A percentile compares a stretch with the other conserved stretches of the same genome.
These are phyloP conservation scores for Rhodofomes roseus DNA, from an alignment of 1,284 basidiomycete genomes.

Conservation along the genomic window DNA sequence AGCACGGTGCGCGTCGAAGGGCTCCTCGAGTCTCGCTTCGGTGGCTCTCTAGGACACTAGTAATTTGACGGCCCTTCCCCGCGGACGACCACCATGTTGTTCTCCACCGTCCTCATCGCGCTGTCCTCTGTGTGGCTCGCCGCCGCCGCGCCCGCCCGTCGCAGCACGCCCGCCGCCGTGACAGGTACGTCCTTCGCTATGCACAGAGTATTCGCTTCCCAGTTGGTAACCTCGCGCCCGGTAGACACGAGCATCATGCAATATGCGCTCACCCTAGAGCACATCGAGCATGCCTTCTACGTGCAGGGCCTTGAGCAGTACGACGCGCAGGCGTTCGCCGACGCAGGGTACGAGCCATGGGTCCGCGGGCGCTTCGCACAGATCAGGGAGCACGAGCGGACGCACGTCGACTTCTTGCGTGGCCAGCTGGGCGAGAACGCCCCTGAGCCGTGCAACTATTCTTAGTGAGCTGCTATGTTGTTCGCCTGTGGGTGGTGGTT, in stretches of 20 bases:
- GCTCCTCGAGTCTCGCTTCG: not conserved
- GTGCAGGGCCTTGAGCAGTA: slow-evolving; percentile 35
- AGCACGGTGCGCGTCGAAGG: not conserved
- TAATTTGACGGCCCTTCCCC: not conserved
- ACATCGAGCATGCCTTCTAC: slow-evolving; percentile 46
- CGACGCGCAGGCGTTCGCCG: slow-evolving; percentile 36
- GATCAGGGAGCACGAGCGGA: slow-evolving; percentile 48
- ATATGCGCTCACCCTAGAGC: slow-evolving; percentile 56
- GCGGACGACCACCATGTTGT: not conserved
- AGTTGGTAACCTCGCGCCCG: not conserved
- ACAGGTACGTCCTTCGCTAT: not conserved
- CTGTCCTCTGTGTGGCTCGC: not conserved
- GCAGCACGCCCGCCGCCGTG: not conserved
- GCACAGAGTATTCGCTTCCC: not conserved
- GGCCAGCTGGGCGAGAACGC: slow-evolving; percentile 44
- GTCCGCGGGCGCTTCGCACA: slow-evolving; percentile 41
- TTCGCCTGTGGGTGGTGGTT: not conserved
- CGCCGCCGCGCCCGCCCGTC: not conserved
- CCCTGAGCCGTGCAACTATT: slow-evolving; percentile 48
- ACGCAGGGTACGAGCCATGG: slow-evolving; percentile 39
- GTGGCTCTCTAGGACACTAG: not conserved
- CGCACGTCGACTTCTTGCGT: slow-evolving; percentile 37
- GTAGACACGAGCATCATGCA: slow-evolving; percentile 39
- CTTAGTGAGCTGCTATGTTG: slow-evolving; percentile 38
- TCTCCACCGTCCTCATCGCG: not conserved